Evolutionary conservation across 2,329 filamentous ascomycete genomes (phyloP), one percentile per base, ranked within the genome.

Genomic region (Arthrobotrys entomopaga): DNA sequence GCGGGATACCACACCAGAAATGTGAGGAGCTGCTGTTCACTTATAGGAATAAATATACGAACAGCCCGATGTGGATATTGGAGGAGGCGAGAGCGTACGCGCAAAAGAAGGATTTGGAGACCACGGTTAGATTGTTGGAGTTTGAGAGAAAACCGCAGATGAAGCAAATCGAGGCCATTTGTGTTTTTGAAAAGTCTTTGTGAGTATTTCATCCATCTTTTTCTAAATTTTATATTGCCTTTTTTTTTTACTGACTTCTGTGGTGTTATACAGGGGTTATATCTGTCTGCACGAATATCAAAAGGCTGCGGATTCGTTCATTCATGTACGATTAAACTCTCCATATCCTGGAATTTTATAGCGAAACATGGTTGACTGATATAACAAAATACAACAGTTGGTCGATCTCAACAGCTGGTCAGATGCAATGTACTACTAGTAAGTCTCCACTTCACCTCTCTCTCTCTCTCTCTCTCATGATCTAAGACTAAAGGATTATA

Each of bases 341-440:
- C 54, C 74, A 59, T 24, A 22, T 22, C 19, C 8, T 57, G 50
- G 56, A 38, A 19, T 10, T 46, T 46, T 4, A 34, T 10, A 10
- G 42, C 42, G 13, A 40, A 15, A 40, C 15, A 7, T 40, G 15
- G 15, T 40, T 40, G 7, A 10, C 26, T 16, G 5, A 54, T 52
- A 54, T 54, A 60, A 76, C 65, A 54, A 16, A 24, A 34, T 8
- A 24, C 29, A 72, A 46, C 80, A 86, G 77, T 93, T 91, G 77
- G 84, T 91, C 10, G 89, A 91, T 64, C 85, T 95, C 65, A 97
- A 97, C 82, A 91, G 91, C 78, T 98, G 95, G 95, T 93, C 90
- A 65, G 92, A 93, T 60, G 88, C 90, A 0, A 81, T 98, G 61
- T 98, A 99, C 82, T 92, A 92, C 80, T 98, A 93, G 77, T 78